Conservation (phyloP, 352 stramenopile genomes). For the Phytophthora colocasiae region DNA sequence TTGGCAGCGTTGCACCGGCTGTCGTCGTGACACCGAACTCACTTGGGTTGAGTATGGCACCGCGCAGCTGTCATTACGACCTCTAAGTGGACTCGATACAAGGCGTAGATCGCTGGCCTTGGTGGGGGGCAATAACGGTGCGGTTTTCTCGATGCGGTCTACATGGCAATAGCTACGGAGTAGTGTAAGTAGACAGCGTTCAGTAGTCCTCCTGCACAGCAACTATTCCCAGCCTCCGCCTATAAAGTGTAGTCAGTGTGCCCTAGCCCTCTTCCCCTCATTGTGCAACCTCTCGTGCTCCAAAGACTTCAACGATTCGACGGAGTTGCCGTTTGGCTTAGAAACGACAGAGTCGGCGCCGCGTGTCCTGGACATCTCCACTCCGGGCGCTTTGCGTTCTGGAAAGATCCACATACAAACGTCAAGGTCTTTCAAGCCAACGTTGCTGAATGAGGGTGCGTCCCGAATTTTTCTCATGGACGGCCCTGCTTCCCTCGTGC, state of each 20-base stretch:
- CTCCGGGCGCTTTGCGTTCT: constrained; percentile 19
- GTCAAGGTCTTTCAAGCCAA: background rate
- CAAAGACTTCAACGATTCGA: constrained; percentile 16
- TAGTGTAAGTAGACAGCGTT: background rate
- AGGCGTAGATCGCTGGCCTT: background rate
- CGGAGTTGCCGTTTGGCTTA: constrained; percentile 10
- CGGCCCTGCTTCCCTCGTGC: background rate
- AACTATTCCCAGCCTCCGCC: too few relatives aligned
- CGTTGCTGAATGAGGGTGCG: constrained; percentile 20
- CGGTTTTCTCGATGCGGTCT: constrained; percentile 1
- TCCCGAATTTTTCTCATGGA: constrained; percentile 23
- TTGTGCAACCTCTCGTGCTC: constrained; percentile 4
- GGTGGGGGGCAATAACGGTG: background rate
- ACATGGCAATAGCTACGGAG: background rate
- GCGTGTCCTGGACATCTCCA: background rate
- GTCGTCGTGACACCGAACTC: constrained; percentile 9
- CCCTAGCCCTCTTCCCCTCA: constrained; percentile 21
- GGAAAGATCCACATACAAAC: constrained; percentile 25
- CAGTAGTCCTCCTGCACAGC: background rate
- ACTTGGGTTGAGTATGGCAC: constrained; percentile 17
- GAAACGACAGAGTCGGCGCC: constrained; percentile 13
- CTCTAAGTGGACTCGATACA: constrained; percentile 2
- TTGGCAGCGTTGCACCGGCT: constrained; percentile 13
- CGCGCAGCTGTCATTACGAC: constrained; percentile 15
- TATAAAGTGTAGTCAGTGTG: background rate